Conservation (phyloP, 192 early-diverging fungal genomes). For the Mortierella hygrophila region DNA sequence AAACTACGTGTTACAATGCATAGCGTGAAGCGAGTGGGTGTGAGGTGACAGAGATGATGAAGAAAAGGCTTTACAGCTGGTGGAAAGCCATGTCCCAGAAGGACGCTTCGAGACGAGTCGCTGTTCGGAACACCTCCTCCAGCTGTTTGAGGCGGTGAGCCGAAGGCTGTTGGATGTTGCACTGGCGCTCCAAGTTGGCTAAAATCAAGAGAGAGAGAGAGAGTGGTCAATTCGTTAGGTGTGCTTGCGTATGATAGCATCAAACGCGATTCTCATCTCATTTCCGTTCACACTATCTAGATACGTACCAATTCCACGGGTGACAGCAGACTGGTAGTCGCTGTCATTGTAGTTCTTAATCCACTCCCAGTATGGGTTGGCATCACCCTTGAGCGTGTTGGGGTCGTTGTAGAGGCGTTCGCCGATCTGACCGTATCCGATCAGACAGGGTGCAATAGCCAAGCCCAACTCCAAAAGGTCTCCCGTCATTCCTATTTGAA, state of each 20-base stretch:
- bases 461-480: conserved; percentile 81
- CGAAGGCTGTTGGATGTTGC: conserved; percentile 64
- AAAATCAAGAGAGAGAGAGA: not conserved
- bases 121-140: conserved; percentile 77
- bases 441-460: conserved; percentile 86
- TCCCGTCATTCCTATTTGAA: conserved; percentile 62
- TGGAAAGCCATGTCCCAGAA: conserved; percentile 81
- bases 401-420: conserved; percentile 72
- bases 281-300: not conserved
- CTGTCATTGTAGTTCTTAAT: conserved; percentile 76
- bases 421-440: conserved; percentile 89
- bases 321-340: conserved; percentile 77
- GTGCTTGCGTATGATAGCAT: not conserved
- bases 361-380: conserved; percentile 89
- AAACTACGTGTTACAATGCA: not conserved
- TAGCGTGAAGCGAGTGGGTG: not conserved
- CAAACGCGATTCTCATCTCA: too few relatives aligned
- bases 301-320: conserved; percentile 63
- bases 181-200: conserved; percentile 68
- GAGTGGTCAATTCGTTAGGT: not conserved
- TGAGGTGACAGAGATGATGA: not conserved
- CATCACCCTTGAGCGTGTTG: conserved; percentile 72
- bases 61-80: conserved; percentile 8
- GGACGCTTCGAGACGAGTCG: conserved; percentile 75
- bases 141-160: conserved; percentile 68